A percentile compares a stretch with the other conserved stretches of the same genome.
Conservation (phyloP, 768 basidiomycete genomes). For the Porpolomopsis calyptriformis region DNA sequence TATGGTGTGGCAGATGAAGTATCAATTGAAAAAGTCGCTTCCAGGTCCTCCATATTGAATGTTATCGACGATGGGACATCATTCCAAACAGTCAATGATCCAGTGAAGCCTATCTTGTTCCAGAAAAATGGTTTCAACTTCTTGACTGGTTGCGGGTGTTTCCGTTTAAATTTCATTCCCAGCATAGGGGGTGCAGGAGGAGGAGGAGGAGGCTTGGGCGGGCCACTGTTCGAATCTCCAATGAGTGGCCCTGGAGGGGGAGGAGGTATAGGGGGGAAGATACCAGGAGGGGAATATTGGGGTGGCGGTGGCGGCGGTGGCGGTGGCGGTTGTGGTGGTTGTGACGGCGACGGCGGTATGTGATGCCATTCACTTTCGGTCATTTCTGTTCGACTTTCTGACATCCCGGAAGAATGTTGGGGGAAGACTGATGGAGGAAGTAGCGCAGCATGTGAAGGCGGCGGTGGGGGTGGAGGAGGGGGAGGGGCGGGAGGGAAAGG, state of each 20-base stretch:
- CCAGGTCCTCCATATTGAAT: conserved; percentile 62
- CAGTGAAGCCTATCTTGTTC: conserved; percentile 53
- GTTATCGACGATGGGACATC: conserved; percentile 33
- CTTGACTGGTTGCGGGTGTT: conserved; percentile 35
- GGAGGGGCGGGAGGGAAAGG: conserved; percentile 16
- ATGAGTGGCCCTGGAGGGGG: too few species aligned
- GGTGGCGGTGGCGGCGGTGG: conserved; percentile 17
- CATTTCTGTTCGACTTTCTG: neutral
- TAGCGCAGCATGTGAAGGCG: conserved; percentile 25
- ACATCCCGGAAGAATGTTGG: conserved; percentile 17
- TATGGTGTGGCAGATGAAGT: conserved; percentile 31
- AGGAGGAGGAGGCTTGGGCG: conserved; percentile 22
- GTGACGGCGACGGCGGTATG: conserved; percentile 15
- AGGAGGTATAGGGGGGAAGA: conserved; percentile 21
- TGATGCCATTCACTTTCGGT: neutral
- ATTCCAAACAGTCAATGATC: conserved; percentile 58
- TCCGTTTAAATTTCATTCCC: conserved; percentile 22
- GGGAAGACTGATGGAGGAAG: conserved; percentile 11
- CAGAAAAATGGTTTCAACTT: conserved; percentile 83
- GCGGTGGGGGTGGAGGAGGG: conserved; percentile 8
- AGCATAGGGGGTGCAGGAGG: conserved; percentile 24
- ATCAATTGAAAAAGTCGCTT: conserved; percentile 60
- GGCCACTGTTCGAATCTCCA: too few species aligned
- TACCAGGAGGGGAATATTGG: conserved; percentile 12
- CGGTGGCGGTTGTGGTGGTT: conserved; percentile 17